Conservation (phyloP, 352 stramenopile genomes). For the Pythium pectinolyticum region DNA sequence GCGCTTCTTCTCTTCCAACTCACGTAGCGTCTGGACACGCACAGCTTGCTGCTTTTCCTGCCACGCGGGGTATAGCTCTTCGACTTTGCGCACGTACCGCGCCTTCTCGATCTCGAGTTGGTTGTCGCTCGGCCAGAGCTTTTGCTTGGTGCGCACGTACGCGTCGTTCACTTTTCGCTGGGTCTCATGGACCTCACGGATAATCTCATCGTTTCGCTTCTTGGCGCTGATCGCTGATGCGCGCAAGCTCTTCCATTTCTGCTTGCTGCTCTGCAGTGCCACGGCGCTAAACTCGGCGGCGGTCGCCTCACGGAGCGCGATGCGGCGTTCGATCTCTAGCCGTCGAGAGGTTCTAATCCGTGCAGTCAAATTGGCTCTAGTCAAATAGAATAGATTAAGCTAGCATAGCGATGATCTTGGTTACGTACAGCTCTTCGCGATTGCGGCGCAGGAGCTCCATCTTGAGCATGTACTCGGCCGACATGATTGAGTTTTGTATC, state of each 20-base stretch:
- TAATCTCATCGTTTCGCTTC: conserved; percentile 66
- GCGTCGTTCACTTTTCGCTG: conserved; percentile 54
- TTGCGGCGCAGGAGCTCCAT: conserved; percentile 60
- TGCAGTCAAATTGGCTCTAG: neutral
- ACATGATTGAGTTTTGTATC: conserved; percentile 35
- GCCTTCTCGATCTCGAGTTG: conserved; percentile 61
- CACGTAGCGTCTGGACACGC: conserved; percentile 52
- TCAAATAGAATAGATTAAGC: neutral
- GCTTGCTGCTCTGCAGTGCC: conserved; percentile 57
- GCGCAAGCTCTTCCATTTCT: conserved; percentile 62
- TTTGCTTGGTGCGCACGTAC: conserved; percentile 38
- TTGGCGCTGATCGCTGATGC: conserved; percentile 41
- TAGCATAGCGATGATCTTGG: neutral
- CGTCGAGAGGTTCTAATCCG: conserved; percentile 46
- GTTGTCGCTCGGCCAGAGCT: conserved; percentile 41
- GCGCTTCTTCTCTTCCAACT: conserved; percentile 76
- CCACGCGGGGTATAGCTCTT: conserved; percentile 73
- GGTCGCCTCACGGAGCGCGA: conserved; percentile 69
- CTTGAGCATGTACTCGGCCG: conserved; percentile 51
- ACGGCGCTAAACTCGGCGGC: conserved; percentile 75
- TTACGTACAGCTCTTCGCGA: conserved; percentile 57
- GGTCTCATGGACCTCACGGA: conserved; percentile 47
- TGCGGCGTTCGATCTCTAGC: conserved; percentile 67
- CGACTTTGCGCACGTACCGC: conserved; percentile 57
- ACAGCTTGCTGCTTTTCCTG: conserved; percentile 59